phyloP scores from a whole-genome alignment of 176 grass and related monocot genomes.

The Areca catechu region DNA sequence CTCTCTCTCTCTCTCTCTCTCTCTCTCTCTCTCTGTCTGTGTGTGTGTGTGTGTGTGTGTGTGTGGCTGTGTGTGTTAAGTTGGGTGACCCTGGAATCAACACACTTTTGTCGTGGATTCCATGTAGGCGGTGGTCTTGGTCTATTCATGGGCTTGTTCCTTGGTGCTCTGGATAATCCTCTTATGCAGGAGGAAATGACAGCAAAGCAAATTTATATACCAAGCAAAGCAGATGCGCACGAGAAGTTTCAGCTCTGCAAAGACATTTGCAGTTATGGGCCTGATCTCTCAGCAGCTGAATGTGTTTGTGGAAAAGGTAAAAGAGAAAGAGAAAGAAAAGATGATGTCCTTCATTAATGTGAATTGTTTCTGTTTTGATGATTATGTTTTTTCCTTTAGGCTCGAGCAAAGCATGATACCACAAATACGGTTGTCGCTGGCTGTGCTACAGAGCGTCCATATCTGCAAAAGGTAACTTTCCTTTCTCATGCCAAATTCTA shows the following conservation, averaged over 20 bases:
- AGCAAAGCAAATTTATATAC: slow-evolving; percentile 69
- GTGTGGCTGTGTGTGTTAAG: too few species aligned
- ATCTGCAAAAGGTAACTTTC: slow-evolving; percentile 63
- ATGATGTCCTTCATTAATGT: not conserved
- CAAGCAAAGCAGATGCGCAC: slow-evolving; percentile 87
- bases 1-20: too few species aligned
- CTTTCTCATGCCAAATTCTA: not conserved
- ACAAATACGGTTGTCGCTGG: slow-evolving; percentile 81
- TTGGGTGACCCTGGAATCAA: slow-evolving; percentile 10
- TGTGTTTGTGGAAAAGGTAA: slow-evolving; percentile 80
- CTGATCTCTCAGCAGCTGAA: slow-evolving; percentile 82
- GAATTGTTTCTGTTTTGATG: slow-evolving; percentile 7
- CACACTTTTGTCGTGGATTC: slow-evolving; percentile 17
- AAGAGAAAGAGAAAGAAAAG: too few species aligned
- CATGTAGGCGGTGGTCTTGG: slow-evolving; percentile 71
- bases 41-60: too few species aligned
- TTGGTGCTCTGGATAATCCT: slow-evolving; percentile 90
- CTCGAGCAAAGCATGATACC: slow-evolving; percentile 82
- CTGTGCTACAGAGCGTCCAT: slow-evolving; percentile 77
- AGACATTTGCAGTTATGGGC: slow-evolving; percentile 90
- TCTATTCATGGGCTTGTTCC: slow-evolving; percentile 75
- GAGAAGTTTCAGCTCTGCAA: slow-evolving; percentile 70
- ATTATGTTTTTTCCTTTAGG: slow-evolving; percentile 28
- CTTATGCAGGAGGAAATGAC: slow-evolving; percentile 62
- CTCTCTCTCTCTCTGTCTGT: too few species aligned